A percentile compares a stretch with the other conserved stretches of the same genome.
Evolutionary conservation across 1,284 basidiomycete genomes (phyloP).

Genomic region (Naganishia sp.): DNA sequence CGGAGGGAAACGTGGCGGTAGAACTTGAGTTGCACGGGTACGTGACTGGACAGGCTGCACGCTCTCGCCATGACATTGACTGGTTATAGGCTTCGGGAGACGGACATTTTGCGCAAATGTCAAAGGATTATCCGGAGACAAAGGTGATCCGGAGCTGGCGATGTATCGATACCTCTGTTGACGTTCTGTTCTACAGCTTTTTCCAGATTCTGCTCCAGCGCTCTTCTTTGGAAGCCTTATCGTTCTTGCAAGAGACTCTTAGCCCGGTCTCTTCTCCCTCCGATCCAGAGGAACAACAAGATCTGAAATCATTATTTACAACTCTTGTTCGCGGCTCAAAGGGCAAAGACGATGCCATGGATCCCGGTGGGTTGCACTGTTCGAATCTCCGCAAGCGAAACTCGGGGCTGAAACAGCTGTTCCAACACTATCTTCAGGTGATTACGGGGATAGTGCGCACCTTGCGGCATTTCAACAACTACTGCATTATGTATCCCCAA

Average conservation of each 20-base stretch:
- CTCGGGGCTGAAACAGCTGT: too few species aligned
- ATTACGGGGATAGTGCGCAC: not conserved
- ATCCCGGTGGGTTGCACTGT: not conserved
- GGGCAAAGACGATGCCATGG: not conserved
- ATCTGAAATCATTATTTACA: slow-evolving; percentile 11
- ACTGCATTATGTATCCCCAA: slow-evolving; percentile 2
- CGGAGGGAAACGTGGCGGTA: not conserved
- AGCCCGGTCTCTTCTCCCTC: not conserved
- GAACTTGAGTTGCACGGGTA: slow-evolving; percentile 12
- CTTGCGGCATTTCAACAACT: slow-evolving; percentile 14
- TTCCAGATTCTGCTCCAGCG: slow-evolving; percentile 4
- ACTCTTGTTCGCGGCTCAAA: slow-evolving; percentile 3
- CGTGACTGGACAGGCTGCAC: not conserved
- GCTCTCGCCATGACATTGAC: not conserved
- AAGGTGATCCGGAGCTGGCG: not conserved
- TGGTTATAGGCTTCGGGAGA: not conserved
- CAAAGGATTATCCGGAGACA: slow-evolving; percentile 7
- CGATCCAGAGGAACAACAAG: slow-evolving; percentile 6
- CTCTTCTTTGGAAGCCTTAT: slow-evolving; percentile 6
- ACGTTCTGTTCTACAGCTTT: not conserved
- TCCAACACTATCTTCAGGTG: not conserved
- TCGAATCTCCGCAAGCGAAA: too few species aligned
- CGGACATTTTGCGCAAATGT: slow-evolving; percentile 21
- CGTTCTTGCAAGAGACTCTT: slow-evolving; percentile 8
- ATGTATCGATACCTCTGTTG: not conserved